Evolutionary conservation across 2,329 filamentous ascomycete genomes (phyloP).

Genomic region (Exophiala sp.): DNA sequence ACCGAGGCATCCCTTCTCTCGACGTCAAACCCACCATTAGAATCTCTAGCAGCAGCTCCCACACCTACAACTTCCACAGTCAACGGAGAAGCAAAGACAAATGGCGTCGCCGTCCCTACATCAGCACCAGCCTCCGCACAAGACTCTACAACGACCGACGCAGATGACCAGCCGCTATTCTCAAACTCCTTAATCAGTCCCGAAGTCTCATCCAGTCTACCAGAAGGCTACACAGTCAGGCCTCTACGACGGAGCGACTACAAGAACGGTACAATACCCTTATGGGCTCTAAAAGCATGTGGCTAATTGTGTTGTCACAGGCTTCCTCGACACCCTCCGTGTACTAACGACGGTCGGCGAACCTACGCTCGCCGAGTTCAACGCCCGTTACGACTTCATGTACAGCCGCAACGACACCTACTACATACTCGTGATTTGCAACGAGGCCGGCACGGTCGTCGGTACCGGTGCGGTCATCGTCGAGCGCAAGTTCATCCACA

Average conservation of each 20-base stretch:
- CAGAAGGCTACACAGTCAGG: constrained; percentile 77
- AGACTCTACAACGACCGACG: neutral
- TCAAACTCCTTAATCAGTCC: constrained; percentile 72
- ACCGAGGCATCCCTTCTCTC: constrained; percentile 19
- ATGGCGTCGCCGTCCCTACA: constrained; percentile 4
- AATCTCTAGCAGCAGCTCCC: constrained; percentile 1
- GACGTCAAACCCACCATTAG: constrained; percentile 8
- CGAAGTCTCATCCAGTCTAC: constrained; percentile 67
- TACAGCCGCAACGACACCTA: constrained; percentile 69
- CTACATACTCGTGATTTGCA: constrained; percentile 81
- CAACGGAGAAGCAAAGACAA: constrained; percentile 4
- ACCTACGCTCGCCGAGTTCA: constrained; percentile 70
- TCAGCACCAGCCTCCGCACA: neutral
- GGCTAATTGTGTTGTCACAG: constrained; percentile 7
- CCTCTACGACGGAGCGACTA: constrained; percentile 77
- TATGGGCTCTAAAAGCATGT: neutral
- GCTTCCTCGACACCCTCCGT: constrained; percentile 86
- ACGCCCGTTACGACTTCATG: constrained; percentile 80
- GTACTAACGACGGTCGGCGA: constrained; percentile 93
- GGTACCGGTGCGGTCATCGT: constrained; percentile 86
- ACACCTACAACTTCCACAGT: constrained; percentile 3
- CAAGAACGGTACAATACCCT: constrained; percentile 47
- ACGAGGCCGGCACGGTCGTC: constrained; percentile 69
- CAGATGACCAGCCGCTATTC: constrained; percentile 61
- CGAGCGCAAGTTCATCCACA: constrained; percentile 70